Conservation (phyloP, 2,329 filamentous ascomycete genomes). For the Arthrobotrys musiformis region DNA sequence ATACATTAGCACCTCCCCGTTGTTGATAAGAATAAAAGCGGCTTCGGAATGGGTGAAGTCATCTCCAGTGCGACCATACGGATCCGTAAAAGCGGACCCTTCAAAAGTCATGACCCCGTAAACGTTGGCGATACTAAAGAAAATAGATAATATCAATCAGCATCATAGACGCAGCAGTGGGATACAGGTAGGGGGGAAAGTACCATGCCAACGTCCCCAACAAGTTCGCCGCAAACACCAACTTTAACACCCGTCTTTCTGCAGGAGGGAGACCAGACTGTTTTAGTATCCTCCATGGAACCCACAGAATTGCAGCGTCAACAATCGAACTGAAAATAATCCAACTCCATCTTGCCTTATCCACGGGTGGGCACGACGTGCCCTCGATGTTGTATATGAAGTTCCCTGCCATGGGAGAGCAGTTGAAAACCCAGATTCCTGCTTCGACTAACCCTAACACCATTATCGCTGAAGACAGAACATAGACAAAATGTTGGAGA, state of each 20-base stretch:
- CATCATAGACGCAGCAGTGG: too few species aligned
- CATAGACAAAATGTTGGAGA: constrained; percentile 50
- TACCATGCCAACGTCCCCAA: constrained; percentile 49
- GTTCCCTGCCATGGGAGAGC: constrained; percentile 27
- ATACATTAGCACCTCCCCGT: constrained; percentile 52
- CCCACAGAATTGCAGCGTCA: constrained; percentile 40
- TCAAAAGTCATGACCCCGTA: constrained; percentile 44
- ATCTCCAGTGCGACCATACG: constrained; percentile 21
- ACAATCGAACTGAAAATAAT: constrained; percentile 31
- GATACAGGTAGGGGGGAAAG: too few species aligned
- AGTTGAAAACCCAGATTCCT: constrained; percentile 48
- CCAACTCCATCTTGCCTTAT: constrained; percentile 49
- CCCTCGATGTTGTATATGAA: constrained; percentile 44
- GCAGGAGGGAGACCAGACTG: constrained; percentile 34
- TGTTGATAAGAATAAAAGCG: constrained; percentile 51
- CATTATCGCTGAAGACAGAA: constrained; percentile 40
- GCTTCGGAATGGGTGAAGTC: constrained; percentile 52
- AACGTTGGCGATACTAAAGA: constrained; percentile 33
- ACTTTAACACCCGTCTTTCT: constrained; percentile 43
- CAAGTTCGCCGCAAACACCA: constrained; percentile 48
- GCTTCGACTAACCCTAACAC: constrained; percentile 45
- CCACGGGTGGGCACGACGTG: constrained; percentile 27
- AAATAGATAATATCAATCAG: background rate
- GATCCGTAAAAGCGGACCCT: constrained; percentile 4
- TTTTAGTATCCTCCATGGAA: constrained; percentile 40